These are phyloP conservation scores for Mycena rosella DNA, from an alignment of 768 basidiomycete genomes.

Conservation along the genomic window DNA sequence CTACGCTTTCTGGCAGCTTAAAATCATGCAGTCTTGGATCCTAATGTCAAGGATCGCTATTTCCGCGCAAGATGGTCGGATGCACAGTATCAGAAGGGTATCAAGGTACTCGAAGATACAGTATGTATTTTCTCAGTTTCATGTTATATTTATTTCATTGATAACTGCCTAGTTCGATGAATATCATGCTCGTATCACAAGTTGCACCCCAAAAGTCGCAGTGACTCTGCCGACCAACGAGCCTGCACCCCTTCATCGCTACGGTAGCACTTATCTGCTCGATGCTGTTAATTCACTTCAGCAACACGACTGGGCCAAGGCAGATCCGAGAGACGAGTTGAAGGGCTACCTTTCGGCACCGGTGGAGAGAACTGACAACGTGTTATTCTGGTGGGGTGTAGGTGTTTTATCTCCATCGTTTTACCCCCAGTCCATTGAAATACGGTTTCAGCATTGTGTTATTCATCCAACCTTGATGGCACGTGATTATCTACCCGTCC, in stretches of 20 bases:
- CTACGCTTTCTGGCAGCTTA: no score
- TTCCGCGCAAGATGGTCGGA: constrained; percentile 6
- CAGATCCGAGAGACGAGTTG: constrained; percentile 13
- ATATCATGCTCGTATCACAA: no score
- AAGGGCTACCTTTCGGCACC: constrained; percentile 14
- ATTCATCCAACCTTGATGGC: constrained; percentile 33
- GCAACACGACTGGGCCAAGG: constrained; percentile 6
- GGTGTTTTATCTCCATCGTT: background rate
- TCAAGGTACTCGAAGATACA: background rate
- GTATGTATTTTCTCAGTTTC: no score
- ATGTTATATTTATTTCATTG: no score
- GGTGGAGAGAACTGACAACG: constrained; percentile 1
- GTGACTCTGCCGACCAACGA: no score
- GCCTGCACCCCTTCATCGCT: background rate
- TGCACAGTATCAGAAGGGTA: constrained; percentile 6
- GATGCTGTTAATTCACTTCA: constrained; percentile 29
- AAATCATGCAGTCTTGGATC: constrained; percentile 1
- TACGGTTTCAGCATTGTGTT: constrained; percentile 21
- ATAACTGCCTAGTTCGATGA: no score
- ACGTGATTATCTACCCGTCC: constrained; percentile 40
- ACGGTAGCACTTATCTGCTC: constrained; percentile 10
- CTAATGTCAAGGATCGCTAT: constrained; percentile 10
- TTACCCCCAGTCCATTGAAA: background rate
- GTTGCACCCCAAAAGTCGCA: no score
- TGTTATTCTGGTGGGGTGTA: constrained; percentile 19